Evolutionary conservation across 2,329 filamentous ascomycete genomes (phyloP).

Genomic region (Pestalotiopsis sp.): DNA sequence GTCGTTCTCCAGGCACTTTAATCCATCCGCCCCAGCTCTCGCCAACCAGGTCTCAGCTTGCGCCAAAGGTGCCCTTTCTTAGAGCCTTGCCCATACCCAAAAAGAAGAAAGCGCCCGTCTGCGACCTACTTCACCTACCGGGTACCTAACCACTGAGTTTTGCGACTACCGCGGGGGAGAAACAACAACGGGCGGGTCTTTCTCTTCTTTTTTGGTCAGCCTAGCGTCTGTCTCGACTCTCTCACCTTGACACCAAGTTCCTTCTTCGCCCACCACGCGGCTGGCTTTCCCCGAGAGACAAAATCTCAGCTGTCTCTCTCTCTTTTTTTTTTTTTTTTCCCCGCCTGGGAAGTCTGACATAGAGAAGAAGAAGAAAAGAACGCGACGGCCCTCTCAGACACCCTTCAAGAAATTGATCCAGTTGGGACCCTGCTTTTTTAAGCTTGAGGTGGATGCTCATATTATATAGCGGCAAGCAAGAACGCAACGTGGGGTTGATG

Average conservation of each 20-base stretch:
- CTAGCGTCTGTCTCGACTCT: neutral
- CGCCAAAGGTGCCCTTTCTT: neutral
- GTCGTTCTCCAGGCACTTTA: neutral
- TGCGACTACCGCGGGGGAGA: neutral
- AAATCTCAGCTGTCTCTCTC: neutral
- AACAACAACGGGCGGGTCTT: neutral
- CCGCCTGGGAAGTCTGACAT: neutral
- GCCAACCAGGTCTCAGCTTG: neutral
- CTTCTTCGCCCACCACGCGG: neutral
- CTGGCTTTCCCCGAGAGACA: neutral
- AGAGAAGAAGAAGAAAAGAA: neutral
- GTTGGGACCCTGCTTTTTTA: neutral
- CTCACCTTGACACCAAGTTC: neutral
- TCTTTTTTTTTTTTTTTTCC: too few relatives aligned
- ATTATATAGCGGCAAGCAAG: conserved; percentile 1
- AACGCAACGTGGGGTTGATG: conserved; percentile 1
- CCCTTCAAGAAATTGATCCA: neutral
- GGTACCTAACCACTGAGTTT: conserved; percentile 3
- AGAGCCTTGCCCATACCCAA: neutral
- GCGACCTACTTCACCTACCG: neutral
- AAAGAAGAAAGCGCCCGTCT: neutral
- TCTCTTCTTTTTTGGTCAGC: neutral
- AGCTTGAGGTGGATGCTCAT: neutral
- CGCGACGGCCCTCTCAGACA: neutral
- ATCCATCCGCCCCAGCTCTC: neutral